phyloP scores from a whole-genome alignment of 176 grass and related monocot genomes.

The Pontederia crassipes region DNA sequence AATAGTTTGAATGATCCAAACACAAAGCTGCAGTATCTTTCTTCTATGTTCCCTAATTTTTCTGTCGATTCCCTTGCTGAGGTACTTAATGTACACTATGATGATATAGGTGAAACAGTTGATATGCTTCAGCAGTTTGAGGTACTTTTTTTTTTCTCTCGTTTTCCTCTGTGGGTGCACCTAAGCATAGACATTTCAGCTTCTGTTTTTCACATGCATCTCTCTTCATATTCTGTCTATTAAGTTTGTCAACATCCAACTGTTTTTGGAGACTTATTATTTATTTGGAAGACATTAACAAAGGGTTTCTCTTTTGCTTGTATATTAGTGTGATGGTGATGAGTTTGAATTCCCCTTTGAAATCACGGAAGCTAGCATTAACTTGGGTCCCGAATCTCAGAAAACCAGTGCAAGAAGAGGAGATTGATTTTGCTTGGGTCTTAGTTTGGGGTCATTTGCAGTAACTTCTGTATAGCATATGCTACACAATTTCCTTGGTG shows the following conservation, averaged over 20 bases:
- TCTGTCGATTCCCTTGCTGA: conserved; percentile 38
- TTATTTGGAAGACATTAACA: background rate
- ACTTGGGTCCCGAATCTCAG: background rate
- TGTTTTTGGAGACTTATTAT: background rate
- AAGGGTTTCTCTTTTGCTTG: background rate
- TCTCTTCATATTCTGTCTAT: background rate
- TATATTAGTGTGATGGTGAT: background rate
- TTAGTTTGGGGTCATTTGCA: too few relatives aligned
- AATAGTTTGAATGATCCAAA: conserved; percentile 2
- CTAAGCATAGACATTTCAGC: background rate
- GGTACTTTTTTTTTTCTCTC: conserved; percentile 20
- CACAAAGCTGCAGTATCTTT: conserved; percentile 25
- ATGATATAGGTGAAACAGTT: conserved; percentile 21
- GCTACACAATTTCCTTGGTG: too few relatives aligned
- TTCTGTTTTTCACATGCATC: background rate
- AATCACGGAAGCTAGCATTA: background rate
- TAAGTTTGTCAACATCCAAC: background rate
- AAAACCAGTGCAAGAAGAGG: background rate
- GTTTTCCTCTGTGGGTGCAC: background rate
- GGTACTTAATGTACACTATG: conserved; percentile 25
- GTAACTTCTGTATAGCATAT: too few relatives aligned
- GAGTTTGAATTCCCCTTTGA: background rate
- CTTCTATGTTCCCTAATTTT: conserved; percentile 40
- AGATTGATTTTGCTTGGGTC: background rate
- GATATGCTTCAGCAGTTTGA: conserved; percentile 37